Conservation (phyloP, 306 rosid genomes). For the Echinosophora koreensis region DNA sequence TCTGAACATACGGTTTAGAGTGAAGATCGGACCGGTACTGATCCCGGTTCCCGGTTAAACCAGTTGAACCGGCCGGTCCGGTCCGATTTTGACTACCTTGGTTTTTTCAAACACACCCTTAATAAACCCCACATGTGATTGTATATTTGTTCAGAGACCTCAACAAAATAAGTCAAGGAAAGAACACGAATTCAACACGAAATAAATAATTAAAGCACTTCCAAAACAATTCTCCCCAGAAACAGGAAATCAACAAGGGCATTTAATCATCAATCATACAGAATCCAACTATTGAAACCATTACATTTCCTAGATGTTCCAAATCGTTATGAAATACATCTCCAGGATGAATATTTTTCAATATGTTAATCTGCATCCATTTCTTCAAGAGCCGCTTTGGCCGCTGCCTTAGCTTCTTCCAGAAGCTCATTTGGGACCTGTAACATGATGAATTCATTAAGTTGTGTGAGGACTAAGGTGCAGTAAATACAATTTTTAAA, state of each 20-base stretch:
- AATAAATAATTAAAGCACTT: slow-evolving; percentile 9
- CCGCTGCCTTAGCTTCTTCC: slow-evolving; percentile 89
- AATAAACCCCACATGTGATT: too few species aligned
- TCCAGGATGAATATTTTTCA: neutral
- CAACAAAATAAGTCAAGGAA: too few species aligned
- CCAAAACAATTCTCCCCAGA: slow-evolving; percentile 23
- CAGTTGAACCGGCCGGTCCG: too few species aligned
- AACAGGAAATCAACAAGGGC: slow-evolving; percentile 35
- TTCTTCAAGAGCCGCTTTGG: slow-evolving; percentile 94
- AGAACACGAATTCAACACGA: neutral
- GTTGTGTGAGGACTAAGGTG: too few species aligned
- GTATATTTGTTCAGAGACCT: too few species aligned
- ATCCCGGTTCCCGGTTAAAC: too few species aligned
- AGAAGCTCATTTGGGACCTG: slow-evolving; percentile 89
- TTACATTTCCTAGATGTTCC: slow-evolving; percentile 40
- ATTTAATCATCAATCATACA: slow-evolving; percentile 40
- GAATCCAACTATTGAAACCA: slow-evolving; percentile 43
- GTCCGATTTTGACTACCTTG: too few species aligned
- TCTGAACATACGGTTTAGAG: too few species aligned
- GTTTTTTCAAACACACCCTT: too few species aligned
- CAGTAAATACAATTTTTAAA: too few species aligned
- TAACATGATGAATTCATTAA: slow-evolving; percentile 8
- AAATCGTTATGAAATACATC: slow-evolving; percentile 44
- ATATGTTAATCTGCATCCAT: slow-evolving; percentile 87
- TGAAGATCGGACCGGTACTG: too few species aligned